Evolutionary conservation across 352 stramenopile genomes (phyloP).

Genomic region (Phytophthora litchii): DNA sequence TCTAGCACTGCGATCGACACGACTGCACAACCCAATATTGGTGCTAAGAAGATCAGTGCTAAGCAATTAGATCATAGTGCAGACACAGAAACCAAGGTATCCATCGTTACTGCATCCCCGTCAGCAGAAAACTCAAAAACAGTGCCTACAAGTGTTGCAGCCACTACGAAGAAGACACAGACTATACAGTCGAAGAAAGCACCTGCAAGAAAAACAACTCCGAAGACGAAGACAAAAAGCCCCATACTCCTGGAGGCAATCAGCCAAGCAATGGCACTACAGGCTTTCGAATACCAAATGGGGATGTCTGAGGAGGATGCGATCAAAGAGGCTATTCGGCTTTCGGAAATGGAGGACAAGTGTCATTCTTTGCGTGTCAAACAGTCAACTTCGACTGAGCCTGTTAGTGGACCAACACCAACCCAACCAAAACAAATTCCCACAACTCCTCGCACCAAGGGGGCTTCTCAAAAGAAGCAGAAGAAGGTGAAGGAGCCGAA

Average conservation of each 20-base stretch:
- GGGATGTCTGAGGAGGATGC: conserved; percentile 43
- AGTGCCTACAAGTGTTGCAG: background rate
- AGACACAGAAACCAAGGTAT: conserved; percentile 5
- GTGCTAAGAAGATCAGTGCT: background rate
- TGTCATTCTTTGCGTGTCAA: conserved; percentile 16
- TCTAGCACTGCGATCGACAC: background rate
- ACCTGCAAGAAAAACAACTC: conserved; percentile 1
- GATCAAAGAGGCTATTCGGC: conserved; percentile 34
- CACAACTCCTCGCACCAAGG: conserved; percentile 16
- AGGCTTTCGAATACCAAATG: conserved; percentile 38
- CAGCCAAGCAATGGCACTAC: conserved; percentile 33
- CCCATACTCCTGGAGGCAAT: conserved; percentile 17
- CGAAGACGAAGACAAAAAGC: conserved; percentile 10
- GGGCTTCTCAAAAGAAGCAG: conserved; percentile 15
- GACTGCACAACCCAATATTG: background rate
- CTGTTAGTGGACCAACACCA: conserved; percentile 8
- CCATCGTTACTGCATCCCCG: background rate
- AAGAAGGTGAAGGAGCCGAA: conserved; percentile 20
- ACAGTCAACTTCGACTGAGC: conserved; percentile 3
- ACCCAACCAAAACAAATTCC: conserved; percentile 22
- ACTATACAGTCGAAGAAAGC: conserved; percentile 10
- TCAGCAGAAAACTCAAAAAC: background rate
- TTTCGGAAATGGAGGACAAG: conserved; percentile 29
- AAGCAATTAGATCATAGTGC: background rate
- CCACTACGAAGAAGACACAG: conserved; percentile 18